Percentiles rank a stretch among this genome's conserved stretches.
Evolutionary conservation across 179 eudicot species (phyloP).

Genomic region (Actinidia arguta): DNA sequence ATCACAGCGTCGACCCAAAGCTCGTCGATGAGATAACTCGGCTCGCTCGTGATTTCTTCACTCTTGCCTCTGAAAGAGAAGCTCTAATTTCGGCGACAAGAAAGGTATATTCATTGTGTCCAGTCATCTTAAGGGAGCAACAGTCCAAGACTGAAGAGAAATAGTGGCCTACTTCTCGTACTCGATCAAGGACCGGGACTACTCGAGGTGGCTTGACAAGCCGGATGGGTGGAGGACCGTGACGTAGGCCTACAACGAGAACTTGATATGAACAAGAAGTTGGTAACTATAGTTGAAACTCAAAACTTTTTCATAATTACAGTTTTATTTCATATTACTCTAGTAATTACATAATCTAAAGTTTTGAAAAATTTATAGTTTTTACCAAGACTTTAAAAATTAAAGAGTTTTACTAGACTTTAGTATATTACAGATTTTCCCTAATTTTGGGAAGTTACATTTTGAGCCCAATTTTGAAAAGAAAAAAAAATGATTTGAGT

Average conservation of each 20-base stretch:
- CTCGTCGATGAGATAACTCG: slow-evolving; percentile 68
- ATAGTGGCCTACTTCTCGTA: slow-evolving; percentile 87
- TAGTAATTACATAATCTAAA: too few relatives aligned
- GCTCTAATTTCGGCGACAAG: slow-evolving; percentile 85
- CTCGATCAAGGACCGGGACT: slow-evolving; percentile 71
- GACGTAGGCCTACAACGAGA: slow-evolving; percentile 69
- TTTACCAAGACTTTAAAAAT: too few relatives aligned
- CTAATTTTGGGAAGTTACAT: too few relatives aligned
- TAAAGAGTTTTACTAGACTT: too few relatives aligned
- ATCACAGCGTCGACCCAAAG: slow-evolving; percentile 65
- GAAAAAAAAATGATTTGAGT: too few relatives aligned
- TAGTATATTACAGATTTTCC: too few relatives aligned
- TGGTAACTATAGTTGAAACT: slow-evolving; percentile 31
- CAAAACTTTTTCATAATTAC: too few relatives aligned
- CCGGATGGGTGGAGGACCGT: slow-evolving; percentile 82
- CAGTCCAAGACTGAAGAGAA: slow-evolving; percentile 88
- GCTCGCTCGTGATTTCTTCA: slow-evolving; percentile 71
- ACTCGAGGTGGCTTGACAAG: slow-evolving; percentile 93
- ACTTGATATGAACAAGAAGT: slow-evolving; percentile 88
- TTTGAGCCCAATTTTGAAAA: too few relatives aligned
- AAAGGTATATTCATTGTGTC: slow-evolving; percentile 97
- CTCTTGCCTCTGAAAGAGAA: slow-evolving; percentile 71
- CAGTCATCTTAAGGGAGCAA: slow-evolving; percentile 93
- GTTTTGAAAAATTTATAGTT: too few relatives aligned
- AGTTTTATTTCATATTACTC: too few relatives aligned